Percentiles rank a stretch among this genome's conserved stretches.
Conservation (phyloP, 768 basidiomycete species). For the Boletus pseudo-olivaceus region DNA sequence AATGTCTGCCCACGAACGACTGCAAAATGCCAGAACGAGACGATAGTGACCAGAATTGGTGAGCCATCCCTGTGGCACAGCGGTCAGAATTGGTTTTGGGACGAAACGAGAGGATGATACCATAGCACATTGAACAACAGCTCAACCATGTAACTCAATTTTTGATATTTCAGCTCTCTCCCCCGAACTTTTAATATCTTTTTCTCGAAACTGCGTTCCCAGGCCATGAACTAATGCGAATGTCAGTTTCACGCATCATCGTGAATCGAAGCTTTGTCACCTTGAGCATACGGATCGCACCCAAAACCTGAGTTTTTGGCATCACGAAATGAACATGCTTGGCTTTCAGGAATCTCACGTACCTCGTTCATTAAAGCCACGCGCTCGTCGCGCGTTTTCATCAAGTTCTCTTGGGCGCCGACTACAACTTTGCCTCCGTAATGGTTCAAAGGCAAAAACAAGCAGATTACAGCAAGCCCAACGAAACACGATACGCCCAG, state of each 20-base stretch:
- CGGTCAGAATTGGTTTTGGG: not conserved
- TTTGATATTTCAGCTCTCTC: constrained; percentile 81
- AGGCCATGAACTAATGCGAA: constrained; percentile 76
- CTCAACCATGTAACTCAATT: constrained; percentile 85
- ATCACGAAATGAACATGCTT: not conserved
- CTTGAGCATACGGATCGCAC: constrained; percentile 90
- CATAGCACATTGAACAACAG: constrained; percentile 57
- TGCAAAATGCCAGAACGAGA: constrained; percentile 69
- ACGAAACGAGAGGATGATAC: constrained; percentile 26
- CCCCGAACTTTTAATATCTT: constrained; percentile 69
- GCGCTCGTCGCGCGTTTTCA: constrained; percentile 90
- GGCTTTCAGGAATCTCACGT: constrained; percentile 2
- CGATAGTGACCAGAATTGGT: constrained; percentile 56
- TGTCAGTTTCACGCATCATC: not conserved
- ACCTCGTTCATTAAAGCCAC: constrained; percentile 89
- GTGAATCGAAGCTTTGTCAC: constrained; percentile 16
- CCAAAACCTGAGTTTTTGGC: constrained; percentile 51
- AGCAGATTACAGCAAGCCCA: constrained; percentile 71
- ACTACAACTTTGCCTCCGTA: constrained; percentile 78
- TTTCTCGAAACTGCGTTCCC: constrained; percentile 87
- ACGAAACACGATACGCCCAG: constrained; percentile 77
- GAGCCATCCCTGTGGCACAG: constrained; percentile 36
- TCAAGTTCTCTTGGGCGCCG: constrained; percentile 75
- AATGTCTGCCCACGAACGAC: constrained; percentile 64
- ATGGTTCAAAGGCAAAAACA: constrained; percentile 79